Conservation (phyloP, 1,139 yeast genomes). For the Pichia sp. region DNA sequence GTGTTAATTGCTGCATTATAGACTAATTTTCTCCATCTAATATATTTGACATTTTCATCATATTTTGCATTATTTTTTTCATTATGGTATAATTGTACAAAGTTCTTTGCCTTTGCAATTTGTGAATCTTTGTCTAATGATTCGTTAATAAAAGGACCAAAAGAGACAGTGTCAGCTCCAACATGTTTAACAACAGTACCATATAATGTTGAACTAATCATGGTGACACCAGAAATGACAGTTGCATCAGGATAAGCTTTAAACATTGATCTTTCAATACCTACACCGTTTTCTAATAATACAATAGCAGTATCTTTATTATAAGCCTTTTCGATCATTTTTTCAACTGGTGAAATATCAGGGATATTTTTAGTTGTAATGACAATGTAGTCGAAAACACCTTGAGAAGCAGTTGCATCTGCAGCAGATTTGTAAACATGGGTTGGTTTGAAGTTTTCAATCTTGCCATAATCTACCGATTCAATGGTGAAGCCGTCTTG, state of each 20-base stretch:
- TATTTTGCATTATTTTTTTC: conserved; percentile 38
- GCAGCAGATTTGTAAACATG: conserved; percentile 32
- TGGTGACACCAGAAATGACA: conserved; percentile 61
- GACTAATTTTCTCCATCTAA: conserved; percentile 68
- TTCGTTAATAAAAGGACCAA: conserved; percentile 49
- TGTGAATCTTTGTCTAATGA: conserved; percentile 28
- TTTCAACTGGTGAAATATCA: conserved; percentile 54
- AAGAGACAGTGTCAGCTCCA: conserved; percentile 42
- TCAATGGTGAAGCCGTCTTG: conserved; percentile 52
- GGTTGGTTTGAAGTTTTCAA: conserved; percentile 49
- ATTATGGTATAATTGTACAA: conserved; percentile 45
- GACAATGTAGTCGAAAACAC: conserved; percentile 60
- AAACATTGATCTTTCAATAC: conserved; percentile 58
- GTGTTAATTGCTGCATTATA: conserved; percentile 68
- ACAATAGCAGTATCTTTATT: conserved; percentile 47
- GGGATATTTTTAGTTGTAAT: conserved; percentile 73
- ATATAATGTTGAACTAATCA: conserved; percentile 59
- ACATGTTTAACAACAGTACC: conserved; percentile 47
- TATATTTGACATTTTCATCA: conserved; percentile 44
- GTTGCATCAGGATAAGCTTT: conserved; percentile 51
- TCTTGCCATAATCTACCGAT: conserved; percentile 55
- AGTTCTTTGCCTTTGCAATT: conserved; percentile 32
- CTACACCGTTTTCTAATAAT: conserved; percentile 69
- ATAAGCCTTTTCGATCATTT: conserved; percentile 53
- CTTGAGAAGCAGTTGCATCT: conserved; percentile 27